Base-by-base conservation (phyloP, 148 eudicot genomes). In the Persicaria maculosa region DNA sequence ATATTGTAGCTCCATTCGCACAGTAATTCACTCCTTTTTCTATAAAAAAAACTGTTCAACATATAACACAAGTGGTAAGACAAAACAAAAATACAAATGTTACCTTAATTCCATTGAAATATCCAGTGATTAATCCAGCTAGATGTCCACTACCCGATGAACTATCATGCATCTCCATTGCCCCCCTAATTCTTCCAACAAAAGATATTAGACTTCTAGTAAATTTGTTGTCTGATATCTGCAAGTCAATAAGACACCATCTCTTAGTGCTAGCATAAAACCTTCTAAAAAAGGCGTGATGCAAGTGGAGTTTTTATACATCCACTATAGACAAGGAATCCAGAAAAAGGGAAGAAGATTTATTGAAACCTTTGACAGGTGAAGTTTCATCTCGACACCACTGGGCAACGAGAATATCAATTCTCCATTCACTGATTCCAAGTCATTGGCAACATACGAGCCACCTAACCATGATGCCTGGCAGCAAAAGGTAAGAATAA, bases 381-480 rank as follows among this genome's bases (percentile, higher is more conserved):
- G 88, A 84, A 96, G 90, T 79, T 76, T 86, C 87, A 96, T 25
- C 74, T 85, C 78, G 16, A 72, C 79, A 70, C 90, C 94, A 81
- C 81, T 84, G 4, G 86, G 84, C 84, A 86, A 82, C 70, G 89
- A 84, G 77, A 96, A 77, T 62, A 74, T 74, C 82, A 96, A 47
- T 78, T 89, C 91, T 76, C 97, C 99, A 81, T 77, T 86, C 55
- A 81, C 45, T n/a, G 89, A 79, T 79, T 82, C 79, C 67, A 77
- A 76, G 68, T 79, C 77, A 76, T 79, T 79, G 74, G 82, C 80
- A 57, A 83, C 81, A 74, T 87, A 88, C 45, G 93, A 83, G 50
- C 97, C 99, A 74, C 91, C 97, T 84, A 92, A 82, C 88, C 86
- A 86, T 72, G 86, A 85, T 71, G 97, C 99, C 99, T 96, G 80